These are phyloP conservation scores for Halophytophthora polymorphica DNA, from an alignment of 352 stramenopile genomes.

Conservation along the genomic window DNA sequence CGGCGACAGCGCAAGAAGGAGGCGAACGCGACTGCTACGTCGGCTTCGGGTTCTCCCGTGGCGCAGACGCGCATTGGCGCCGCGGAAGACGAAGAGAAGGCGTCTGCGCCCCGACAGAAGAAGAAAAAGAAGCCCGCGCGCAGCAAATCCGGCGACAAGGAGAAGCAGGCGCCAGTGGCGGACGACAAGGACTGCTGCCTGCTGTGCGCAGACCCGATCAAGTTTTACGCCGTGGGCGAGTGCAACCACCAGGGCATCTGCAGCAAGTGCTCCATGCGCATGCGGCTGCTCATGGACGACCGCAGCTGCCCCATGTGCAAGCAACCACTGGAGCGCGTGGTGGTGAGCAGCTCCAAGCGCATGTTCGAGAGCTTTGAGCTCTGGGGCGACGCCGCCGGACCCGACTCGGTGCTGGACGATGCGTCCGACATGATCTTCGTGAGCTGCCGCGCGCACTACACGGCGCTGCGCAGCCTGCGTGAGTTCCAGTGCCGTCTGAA, in stretches of 20 bases:
- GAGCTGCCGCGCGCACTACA: conserved; percentile 62
- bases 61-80: neutral
- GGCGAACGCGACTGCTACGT: neutral
- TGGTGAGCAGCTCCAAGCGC: conserved; percentile 44
- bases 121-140: conserved; percentile 12
- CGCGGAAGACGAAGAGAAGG: conserved; percentile 9
- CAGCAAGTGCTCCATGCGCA: conserved; percentile 78
- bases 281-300: conserved; percentile 79
- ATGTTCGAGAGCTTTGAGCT: conserved; percentile 71
- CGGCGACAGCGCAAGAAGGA: conserved; percentile 21
- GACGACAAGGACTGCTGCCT: conserved; percentile 48
- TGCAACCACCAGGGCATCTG: conserved; percentile 84
- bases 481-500: conserved; percentile 64
- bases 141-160: neutral
- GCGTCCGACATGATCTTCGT: conserved; percentile 78
- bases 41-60: neutral
- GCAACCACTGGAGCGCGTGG: conserved; percentile 56
- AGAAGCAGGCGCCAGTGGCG: conserved; percentile 14
- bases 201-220: conserved; percentile 66
- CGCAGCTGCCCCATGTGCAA: conserved; percentile 82
- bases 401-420: conserved; percentile 67
- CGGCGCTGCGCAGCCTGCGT: conserved; percentile 46
- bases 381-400: conserved; percentile 66
- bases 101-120: conserved; percentile 6
- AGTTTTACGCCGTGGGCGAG: conserved; percentile 65